A percentile compares a stretch with the other conserved stretches of the same genome.
Evolutionary conservation across 2,329 filamentous ascomycete species (phyloP).

Genomic region (Arachnopeziza araneosa): DNA sequence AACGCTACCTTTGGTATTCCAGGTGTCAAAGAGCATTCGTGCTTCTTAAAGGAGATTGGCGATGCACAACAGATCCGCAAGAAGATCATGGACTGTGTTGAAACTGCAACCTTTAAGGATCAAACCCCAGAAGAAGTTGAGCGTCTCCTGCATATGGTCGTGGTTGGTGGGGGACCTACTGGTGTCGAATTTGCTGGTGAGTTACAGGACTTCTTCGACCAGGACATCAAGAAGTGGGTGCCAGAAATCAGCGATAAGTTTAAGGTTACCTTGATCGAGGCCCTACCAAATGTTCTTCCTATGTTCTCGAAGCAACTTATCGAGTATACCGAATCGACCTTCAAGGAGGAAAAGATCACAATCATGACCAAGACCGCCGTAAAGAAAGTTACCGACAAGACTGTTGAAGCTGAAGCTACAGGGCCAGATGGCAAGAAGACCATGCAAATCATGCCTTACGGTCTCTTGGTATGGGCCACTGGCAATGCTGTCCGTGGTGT

Average conservation of each 20-base stretch:
- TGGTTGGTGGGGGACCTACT: conserved; percentile 86
- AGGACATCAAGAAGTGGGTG: conserved; percentile 96
- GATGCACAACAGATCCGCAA: conserved; percentile 96
- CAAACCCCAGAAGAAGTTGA: conserved; percentile 83
- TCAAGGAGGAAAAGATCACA: conserved; percentile 97
- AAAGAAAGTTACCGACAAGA: conserved; percentile 90
- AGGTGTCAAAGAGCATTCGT: conserved; percentile 89
- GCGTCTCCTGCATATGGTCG: conserved; percentile 96
- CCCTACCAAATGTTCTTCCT: conserved; percentile 90
- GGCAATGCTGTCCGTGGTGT: conserved; percentile 90
- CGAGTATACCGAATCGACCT: conserved; percentile 98
- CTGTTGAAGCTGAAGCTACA: conserved; percentile 82
- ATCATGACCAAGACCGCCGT: conserved; percentile 99
- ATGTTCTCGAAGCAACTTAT: conserved; percentile 99
- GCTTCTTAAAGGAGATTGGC: conserved; percentile 96
- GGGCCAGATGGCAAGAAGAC: conserved; percentile 81
- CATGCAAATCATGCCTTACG: conserved; percentile 79
- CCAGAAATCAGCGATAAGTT: conserved; percentile 93
- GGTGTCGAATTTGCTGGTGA: conserved; percentile 98
- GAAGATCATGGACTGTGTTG: conserved; percentile 99
- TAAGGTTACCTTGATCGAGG: conserved; percentile 95
- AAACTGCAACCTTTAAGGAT: conserved; percentile 97
- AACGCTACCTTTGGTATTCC: conserved; percentile 98
- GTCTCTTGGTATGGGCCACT: conserved; percentile 95
- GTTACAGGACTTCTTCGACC: conserved; percentile 97